Conservation (phyloP, 805 yeast genomes). For the Candida loeiensis region DNA sequence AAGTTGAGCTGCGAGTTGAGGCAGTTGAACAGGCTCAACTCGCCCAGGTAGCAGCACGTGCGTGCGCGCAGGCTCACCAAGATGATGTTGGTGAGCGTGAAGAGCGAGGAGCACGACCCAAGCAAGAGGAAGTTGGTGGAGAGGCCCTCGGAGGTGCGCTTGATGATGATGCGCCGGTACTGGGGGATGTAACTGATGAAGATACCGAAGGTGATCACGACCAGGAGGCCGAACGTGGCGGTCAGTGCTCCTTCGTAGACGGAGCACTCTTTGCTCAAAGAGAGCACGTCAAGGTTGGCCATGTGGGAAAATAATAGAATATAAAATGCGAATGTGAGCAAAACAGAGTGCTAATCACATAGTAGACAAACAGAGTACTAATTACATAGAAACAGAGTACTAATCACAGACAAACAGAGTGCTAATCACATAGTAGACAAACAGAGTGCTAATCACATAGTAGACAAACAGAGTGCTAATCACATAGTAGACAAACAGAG, state of each 20-base stretch:
- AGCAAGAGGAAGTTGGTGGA: conserved; percentile 69
- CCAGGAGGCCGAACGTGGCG: conserved; percentile 47
- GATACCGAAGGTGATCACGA: conserved; percentile 61
- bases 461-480: no score
- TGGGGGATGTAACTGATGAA: conserved; percentile 74
- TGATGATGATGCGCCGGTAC: conserved; percentile 52
- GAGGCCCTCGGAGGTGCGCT: conserved; percentile 72
- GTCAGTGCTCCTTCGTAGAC: conserved; percentile 49
- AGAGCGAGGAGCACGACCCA: conserved; percentile 66
- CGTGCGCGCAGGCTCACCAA: conserved; percentile 59
- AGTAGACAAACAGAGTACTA: no score
- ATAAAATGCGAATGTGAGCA: neutral
- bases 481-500: no score
- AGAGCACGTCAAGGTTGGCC: neutral
- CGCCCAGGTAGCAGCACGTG: conserved; percentile 51
- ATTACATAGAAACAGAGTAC: no score
- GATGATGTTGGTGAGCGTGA: conserved; percentile 63
- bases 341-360: no score
- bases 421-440: no score
- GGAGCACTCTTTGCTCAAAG: conserved; percentile 26
- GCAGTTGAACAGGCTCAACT: conserved; percentile 54
- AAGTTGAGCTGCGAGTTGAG: conserved; percentile 62
- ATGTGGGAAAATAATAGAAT: neutral
- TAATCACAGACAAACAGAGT: no score
- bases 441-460: no score